Percentiles rank a stretch among this genome's conserved stretches.
Evolutionary conservation across 75 land plant genomes (phyloP).

Genomic region (Adiantum capillusveneris): DNA sequence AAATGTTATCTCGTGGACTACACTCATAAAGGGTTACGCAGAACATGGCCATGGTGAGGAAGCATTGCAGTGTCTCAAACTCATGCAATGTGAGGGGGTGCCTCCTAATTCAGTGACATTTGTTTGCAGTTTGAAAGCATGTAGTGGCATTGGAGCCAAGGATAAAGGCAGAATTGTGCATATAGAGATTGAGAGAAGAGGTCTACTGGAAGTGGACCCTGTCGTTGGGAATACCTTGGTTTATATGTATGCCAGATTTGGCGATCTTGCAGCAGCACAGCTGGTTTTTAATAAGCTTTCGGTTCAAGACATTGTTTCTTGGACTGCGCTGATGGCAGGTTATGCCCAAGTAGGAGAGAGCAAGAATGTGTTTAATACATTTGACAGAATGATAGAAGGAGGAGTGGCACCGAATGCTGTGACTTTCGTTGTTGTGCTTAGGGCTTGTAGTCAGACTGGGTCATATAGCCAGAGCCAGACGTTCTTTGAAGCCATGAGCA

Average conservation of each 20-base stretch:
- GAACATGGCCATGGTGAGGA: not conserved
- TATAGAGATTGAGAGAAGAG: slow-evolving; percentile 39
- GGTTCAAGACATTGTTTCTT: slow-evolving; percentile 49
- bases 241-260: slow-evolving; percentile 68
- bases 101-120: slow-evolving; percentile 9
- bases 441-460: slow-evolving; percentile 39
- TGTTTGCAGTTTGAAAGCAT: not conserved
- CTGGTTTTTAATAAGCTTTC: slow-evolving; percentile 32
- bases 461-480: no score
- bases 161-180: slow-evolving; percentile 37
- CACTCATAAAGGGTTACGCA: not conserved
- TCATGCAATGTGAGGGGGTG: slow-evolving; percentile 11
- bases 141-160: slow-evolving; percentile 25
- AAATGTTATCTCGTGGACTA: not conserved
- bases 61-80: not conserved
- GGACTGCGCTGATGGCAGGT: slow-evolving; percentile 80
- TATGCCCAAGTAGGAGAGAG: slow-evolving; percentile 50
- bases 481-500: no score
- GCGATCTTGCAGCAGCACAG: slow-evolving; percentile 29
- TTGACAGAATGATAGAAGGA: slow-evolving; percentile 44
- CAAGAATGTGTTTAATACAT: slow-evolving; percentile 47
- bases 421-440: slow-evolving; percentile 61
- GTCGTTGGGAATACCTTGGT: slow-evolving; percentile 58
- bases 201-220: slow-evolving; percentile 42
- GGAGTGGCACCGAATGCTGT: slow-evolving; percentile 54